phyloP scores from a whole-genome alignment of 495 filamentous ascomycete species.

The Penicillium samsonianum region DNA sequence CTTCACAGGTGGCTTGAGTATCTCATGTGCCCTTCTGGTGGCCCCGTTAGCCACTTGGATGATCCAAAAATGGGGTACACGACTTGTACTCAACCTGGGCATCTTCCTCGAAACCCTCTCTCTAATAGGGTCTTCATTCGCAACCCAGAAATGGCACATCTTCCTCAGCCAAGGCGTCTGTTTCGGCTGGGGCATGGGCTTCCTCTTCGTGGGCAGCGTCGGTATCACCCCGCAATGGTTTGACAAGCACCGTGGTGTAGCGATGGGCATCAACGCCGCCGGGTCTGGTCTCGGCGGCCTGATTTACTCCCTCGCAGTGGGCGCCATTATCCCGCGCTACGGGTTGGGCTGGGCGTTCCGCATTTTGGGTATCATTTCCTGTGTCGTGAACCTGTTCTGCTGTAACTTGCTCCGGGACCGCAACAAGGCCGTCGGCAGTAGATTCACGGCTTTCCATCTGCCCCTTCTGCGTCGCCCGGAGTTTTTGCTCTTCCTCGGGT shows the following conservation, averaged over 20 bases:
- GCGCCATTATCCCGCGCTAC: conserved; percentile 58
- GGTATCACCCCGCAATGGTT: conserved; percentile 83
- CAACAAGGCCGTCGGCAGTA: conserved; percentile 66
- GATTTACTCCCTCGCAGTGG: conserved; percentile 53
- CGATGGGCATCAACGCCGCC: conserved; percentile 69
- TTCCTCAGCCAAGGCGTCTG: conserved; percentile 75
- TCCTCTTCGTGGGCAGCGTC: conserved; percentile 71
- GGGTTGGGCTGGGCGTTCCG: conserved; percentile 73
- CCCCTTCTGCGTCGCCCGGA: conserved; percentile 59
- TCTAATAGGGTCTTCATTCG: conserved; percentile 67
- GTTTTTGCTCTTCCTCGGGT: conserved; percentile 65
- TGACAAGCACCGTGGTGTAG: conserved; percentile 63
- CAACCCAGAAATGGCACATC: conserved; percentile 69
- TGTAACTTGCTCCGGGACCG: conserved; percentile 66
- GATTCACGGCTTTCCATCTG: conserved; percentile 63
- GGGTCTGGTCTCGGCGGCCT: conserved; percentile 79
- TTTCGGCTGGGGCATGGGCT: conserved; percentile 75
- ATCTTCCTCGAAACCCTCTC: conserved; percentile 59
- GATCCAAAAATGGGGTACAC: conserved; percentile 55
- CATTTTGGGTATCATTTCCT: conserved; percentile 66
- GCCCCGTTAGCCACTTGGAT: conserved; percentile 65
- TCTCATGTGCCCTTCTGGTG: conserved; percentile 63
- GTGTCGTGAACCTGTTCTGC: conserved; percentile 62
- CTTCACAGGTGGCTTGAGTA: conserved; percentile 71
- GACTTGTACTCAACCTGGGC: conserved; percentile 59